Evolutionary conservation across 169 alveolate genomes (phyloP).

Genomic region (Cryptosporidium sp.): DNA sequence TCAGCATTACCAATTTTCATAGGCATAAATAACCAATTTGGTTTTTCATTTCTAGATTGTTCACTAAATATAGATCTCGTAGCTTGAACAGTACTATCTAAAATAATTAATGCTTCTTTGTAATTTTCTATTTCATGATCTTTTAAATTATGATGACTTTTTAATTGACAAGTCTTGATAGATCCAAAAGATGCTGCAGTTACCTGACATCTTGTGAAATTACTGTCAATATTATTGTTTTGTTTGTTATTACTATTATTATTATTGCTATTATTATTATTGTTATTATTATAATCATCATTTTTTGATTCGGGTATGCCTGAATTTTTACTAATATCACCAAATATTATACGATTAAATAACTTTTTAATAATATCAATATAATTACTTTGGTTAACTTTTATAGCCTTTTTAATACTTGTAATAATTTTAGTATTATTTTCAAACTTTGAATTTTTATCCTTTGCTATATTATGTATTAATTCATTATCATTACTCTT

Average conservation of each 20-base stretch:
- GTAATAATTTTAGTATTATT: neutral
- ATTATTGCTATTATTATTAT: too few relatives aligned
- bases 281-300: too few relatives aligned
- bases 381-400: neutral
- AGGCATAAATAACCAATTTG: constrained; percentile 72
- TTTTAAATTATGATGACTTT: neutral
- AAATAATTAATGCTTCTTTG: constrained; percentile 39
- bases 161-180: constrained; percentile 46
- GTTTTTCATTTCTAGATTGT: constrained; percentile 43
- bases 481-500: constrained; percentile 28
- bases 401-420: constrained; percentile 13
- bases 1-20: constrained; percentile 57
- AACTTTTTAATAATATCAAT: constrained; percentile 26
- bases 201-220: constrained; percentile 39
- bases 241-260: neutral
- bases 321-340: neutral
- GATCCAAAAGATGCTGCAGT: constrained; percentile 76
- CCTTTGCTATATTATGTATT: neutral
- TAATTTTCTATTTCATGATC: neutral
- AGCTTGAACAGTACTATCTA: constrained; percentile 74
- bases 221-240: neutral
- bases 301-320: neutral
- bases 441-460: constrained; percentile 1
- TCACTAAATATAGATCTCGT: constrained; percentile 53
- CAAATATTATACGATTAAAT: constrained; percentile 2